Evolutionary conservation across 2,329 filamentous ascomycete genomes (phyloP), one percentile per base, ranked within the genome.

Genomic region (Cryphonectria japonica): DNA sequence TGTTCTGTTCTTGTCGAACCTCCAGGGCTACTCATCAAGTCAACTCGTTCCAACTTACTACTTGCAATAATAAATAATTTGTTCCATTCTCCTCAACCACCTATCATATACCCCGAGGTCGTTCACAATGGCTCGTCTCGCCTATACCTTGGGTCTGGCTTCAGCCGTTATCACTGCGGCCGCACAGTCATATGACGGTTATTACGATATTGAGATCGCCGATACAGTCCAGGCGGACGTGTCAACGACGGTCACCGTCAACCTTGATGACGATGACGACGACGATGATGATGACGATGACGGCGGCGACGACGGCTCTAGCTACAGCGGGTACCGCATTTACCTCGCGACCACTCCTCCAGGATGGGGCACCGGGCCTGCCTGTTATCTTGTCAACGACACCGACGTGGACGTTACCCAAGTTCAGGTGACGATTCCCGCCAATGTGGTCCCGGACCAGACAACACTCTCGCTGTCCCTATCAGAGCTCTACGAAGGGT

Each of bases 341-440:
- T 80, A 78, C 71, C 77, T 81, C 32, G 77, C 78, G 29, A 78
- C 77, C 26, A 75, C 76, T 1, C 75, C 79, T 14, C 73, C 78
- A 8, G 78, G 78, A 60, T 76, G 72, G 70, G 76, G 73, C 16
- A 72, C 77, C 41, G 78, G 78, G 8, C 79, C 78, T 37, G 76
- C 75, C 11, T 81, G 78, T 76, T 79, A 77, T 71, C 78, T 81
- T 43, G 61, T 76, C 64, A 80, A 80, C 75, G 75, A 75, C 14
- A 79, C 75, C 60, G 70, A 76, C 16, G 72, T 75, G 54, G 75
- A 77, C 63, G 69, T 74, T 22, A 76, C 78, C 8, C 68, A 73
- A n/a, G 46, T 78, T 59, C 75, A 74, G 67, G 72, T 80, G 37
- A 77, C 74, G 29, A 78, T 81, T 70, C 78, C 79, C 4, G 74